Conservation (phyloP, 2,329 filamentous ascomycete genomes). For the Aureobasidium namibiae region DNA sequence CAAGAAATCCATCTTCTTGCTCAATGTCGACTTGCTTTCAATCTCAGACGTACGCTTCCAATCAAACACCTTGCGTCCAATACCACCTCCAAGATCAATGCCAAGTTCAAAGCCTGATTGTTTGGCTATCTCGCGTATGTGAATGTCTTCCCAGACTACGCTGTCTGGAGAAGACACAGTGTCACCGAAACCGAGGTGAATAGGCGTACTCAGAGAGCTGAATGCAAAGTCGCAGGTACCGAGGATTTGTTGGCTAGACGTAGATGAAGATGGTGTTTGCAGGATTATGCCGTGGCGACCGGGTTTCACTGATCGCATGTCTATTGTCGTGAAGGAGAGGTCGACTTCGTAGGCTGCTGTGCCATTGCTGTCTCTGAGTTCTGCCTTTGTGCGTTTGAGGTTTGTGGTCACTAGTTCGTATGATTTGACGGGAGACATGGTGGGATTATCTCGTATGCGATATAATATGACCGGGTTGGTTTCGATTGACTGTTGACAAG, state of each 20-base stretch:
- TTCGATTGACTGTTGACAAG: neutral
- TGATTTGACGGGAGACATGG: neutral
- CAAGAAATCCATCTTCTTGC: neutral
- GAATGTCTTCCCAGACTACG: neutral
- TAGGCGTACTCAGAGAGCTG: neutral
- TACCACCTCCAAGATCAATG: neutral
- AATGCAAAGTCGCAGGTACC: constrained; percentile 1
- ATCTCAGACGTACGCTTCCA: neutral
- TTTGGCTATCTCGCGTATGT: neutral
- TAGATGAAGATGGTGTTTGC: neutral
- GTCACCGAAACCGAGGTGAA: neutral
- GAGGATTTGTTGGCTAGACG: neutral
- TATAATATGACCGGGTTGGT: neutral
- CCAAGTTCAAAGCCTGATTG: neutral
- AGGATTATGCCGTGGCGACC: neutral
- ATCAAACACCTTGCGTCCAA: neutral
- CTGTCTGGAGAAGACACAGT: neutral
- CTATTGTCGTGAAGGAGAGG: neutral
- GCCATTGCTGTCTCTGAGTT: neutral
- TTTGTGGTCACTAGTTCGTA: neutral
- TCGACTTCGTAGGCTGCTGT: neutral
- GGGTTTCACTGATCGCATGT: neutral
- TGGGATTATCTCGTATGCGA: neutral
- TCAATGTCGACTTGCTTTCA: neutral
- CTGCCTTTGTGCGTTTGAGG: neutral